These are phyloP conservation scores for Trichoderma sp. DNA, from an alignment of 2,329 filamentous ascomycete genomes.

Conservation along the genomic window DNA sequence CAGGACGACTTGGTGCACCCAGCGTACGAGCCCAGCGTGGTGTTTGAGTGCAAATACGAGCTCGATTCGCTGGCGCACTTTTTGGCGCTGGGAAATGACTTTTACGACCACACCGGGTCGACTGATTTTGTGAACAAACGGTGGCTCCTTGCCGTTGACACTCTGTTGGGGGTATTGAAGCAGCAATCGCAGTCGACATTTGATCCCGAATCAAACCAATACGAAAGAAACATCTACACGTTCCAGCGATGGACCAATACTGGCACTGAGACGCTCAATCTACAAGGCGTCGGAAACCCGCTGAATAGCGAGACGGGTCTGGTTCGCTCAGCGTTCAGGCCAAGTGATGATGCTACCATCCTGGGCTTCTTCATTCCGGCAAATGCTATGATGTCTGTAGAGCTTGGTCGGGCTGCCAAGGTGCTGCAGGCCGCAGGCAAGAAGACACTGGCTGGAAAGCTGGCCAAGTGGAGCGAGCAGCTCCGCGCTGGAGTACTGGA, in stretches of 20 bases:
- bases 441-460: slow-evolving; percentile 51
- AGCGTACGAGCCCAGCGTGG: slow-evolving; percentile 75
- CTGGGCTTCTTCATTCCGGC: slow-evolving; percentile 93
- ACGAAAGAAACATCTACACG: slow-evolving; percentile 75
- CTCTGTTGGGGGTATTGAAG: slow-evolving; percentile 70
- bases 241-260: slow-evolving; percentile 79
- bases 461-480: slow-evolving; percentile 59
- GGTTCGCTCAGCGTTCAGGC: slow-evolving; percentile 87
- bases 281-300: slow-evolving; percentile 87
- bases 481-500: slow-evolving; percentile 81
- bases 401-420: slow-evolving; percentile 72
- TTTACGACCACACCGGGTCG: slow-evolving; percentile 76
- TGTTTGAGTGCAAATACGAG: slow-evolving; percentile 99
- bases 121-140: slow-evolving; percentile 75
- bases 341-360: slow-evolving; percentile 92
- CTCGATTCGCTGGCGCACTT: slow-evolving; percentile 94
- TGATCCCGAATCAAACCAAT: slow-evolving; percentile 64
- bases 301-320: slow-evolving; percentile 81
- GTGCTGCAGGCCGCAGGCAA: slow-evolving; percentile 66
- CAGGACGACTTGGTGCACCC: slow-evolving; percentile 86
- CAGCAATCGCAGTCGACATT: slow-evolving; percentile 84
- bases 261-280: slow-evolving; percentile 86
- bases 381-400: slow-evolving; percentile 94
- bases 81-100: slow-evolving; percentile 81
- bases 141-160: slow-evolving; percentile 78